Percentiles rank a stretch among this genome's conserved stretches.
Conservation (phyloP, 345 rosid genomes). For the Syzygium aqueum region DNA sequence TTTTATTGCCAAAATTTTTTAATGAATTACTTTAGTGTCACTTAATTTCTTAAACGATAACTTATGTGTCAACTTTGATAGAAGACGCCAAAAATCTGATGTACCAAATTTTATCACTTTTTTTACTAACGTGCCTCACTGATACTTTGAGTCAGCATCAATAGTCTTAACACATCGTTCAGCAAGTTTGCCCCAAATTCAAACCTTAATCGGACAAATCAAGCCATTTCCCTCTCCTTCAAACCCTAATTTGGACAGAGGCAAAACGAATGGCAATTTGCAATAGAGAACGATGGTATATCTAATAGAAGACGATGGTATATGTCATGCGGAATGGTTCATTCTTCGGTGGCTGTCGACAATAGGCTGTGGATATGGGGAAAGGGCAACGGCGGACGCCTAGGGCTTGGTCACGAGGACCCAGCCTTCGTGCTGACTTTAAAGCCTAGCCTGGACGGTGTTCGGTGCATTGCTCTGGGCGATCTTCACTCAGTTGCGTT, state of each 20-base stretch:
- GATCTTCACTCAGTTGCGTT: conserved; percentile 70
- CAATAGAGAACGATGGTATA: conserved; percentile 26
- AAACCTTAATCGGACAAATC: not conserved
- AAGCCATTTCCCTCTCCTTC: not conserved
- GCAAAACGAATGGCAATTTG: not conserved
- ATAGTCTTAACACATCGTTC: not conserved
- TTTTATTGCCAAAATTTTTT: rapidly evolving
- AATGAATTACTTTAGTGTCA: rapidly evolving
- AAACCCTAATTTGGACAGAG: not conserved
- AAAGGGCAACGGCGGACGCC: conserved; percentile 82
- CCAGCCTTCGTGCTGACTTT: conserved; percentile 53
- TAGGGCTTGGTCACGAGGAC: conserved; percentile 78
- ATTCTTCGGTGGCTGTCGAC: conserved; percentile 50
- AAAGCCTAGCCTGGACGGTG: conserved; percentile 50
- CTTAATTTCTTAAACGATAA: rapidly evolving
- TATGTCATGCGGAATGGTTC: conserved; percentile 67
- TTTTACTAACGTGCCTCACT: not conserved
- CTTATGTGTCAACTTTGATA: not conserved
- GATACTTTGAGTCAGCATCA: not conserved
- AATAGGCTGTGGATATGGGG: conserved; percentile 86
- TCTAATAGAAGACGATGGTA: too few species aligned
- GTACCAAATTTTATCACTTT: not conserved
- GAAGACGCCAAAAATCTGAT: rapidly evolving
- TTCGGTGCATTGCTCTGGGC: conserved; percentile 52
- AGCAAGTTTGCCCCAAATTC: not conserved